phyloP scores from a whole-genome alignment of 306 rosid species.

The Cucurbita moschata region DNA sequence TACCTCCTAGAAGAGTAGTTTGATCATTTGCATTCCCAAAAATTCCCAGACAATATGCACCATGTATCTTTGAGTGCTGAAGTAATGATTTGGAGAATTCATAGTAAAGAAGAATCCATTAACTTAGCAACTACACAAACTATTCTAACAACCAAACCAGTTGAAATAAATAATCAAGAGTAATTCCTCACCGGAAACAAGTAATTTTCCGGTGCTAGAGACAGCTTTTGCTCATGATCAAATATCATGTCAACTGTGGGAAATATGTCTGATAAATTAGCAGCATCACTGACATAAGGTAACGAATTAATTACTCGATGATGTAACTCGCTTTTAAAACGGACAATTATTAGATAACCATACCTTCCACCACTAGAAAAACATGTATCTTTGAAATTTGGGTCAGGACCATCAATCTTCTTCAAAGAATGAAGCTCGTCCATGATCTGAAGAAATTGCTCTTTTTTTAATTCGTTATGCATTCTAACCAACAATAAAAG shows the following conservation, averaged over 20 bases:
- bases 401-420: constrained; percentile 78
- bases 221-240: constrained; percentile 53
- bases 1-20: constrained; percentile 97
- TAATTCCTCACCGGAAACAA: constrained; percentile 58
- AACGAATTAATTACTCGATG: constrained; percentile 16
- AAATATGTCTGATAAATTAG: constrained; percentile 44
- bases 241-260: constrained; percentile 90
- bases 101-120: constrained; percentile 10
- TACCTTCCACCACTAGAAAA: constrained; percentile 74
- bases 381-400: constrained; percentile 65
- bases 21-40: constrained; percentile 77
- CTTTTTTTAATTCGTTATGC: neutral
- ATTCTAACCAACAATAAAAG: neutral
- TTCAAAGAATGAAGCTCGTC: constrained; percentile 47
- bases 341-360: constrained; percentile 7
- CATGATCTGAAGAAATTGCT: constrained; percentile 36
- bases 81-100: constrained; percentile 10
- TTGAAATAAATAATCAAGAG: neutral
- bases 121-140: neutral
- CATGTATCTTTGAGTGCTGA: constrained; percentile 79
- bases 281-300: constrained; percentile 45
- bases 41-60: constrained; percentile 90
- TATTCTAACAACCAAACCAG: neutral
- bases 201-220: constrained; percentile 89
- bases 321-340: neutral